Base-by-base conservation (phyloP, 768 basidiomycete genomes). In the Coprinopsis strossmayeri region DNA sequence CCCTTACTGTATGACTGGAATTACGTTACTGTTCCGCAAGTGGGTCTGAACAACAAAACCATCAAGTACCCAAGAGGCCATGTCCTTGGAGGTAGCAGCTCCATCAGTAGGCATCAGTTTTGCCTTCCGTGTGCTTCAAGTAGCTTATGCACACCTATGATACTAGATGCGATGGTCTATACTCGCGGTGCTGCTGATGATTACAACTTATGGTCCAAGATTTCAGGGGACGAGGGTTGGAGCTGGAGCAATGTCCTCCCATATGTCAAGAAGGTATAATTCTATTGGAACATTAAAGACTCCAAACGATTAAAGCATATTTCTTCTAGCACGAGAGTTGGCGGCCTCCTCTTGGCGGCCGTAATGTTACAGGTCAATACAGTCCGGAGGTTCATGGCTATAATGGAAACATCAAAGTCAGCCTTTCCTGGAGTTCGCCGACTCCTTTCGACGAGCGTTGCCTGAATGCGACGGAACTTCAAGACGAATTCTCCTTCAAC, bases 251-350 rank as follows among this genome's bases (percentile, higher is more conserved):
- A 18, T 1, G 30, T 51, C 10, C 20, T 20, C 1, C 43, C 50
- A 1, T 35, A 11, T 2, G 30, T 35, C 21, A 26, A 26, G 9
- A 37, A 25, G 35, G 49, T 50, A 25, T 12, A 35, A 18, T n/a
- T n/a, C n/a, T n/a, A n/a, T n/a, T n/a, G n/a, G n/a, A n/a, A n/a
- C n/a, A n/a, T n/a, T n/a, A n/a, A n/a, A n/a, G n/a, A n/a, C n/a
- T n/a, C n/a, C n/a, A n/a, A n/a, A n/a, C n/a, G n/a, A n/a, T n/a
- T n/a, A n/a, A n/a, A n/a, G n/a, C n/a, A n/a, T n/a, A n/a, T n/a
- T n/a, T n/a, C n/a, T n/a, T n/a, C n/a, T 35, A 73, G 71, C 64
- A 64, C 53, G 73, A 76, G 54, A 60, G 55, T 34, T 68, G 61
- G 52, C 55, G 53, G 1, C 53, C 60, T 10, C 69, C 73, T 1